Evolutionary conservation across 2,329 filamentous ascomycete genomes (phyloP).

Genomic region (Clonostachys rosea): DNA sequence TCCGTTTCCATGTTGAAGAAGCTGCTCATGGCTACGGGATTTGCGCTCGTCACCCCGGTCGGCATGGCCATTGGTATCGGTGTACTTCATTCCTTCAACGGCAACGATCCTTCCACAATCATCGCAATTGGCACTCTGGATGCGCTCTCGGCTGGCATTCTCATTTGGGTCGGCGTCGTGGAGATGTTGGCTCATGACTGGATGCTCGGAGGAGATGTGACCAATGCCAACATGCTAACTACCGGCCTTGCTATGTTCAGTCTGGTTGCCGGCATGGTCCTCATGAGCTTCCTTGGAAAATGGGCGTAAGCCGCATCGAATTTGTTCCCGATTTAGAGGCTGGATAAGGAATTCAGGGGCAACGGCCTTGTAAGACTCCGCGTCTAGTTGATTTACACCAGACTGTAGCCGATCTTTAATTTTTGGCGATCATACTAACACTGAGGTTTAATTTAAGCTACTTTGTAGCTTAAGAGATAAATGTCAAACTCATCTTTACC

Average conservation of each 20-base stretch:
- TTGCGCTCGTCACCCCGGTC: constrained; percentile 68
- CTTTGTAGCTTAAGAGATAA: too few relatives aligned
- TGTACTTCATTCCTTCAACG: constrained; percentile 66
- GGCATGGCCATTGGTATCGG: constrained; percentile 80
- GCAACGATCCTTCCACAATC: constrained; percentile 63
- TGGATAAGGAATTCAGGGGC: too few relatives aligned
- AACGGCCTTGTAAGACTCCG: too few relatives aligned
- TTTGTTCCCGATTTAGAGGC: too few relatives aligned
- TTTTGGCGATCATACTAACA: too few relatives aligned
- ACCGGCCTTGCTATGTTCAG: constrained; percentile 45
- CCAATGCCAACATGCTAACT: constrained; percentile 35
- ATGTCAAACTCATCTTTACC: too few relatives aligned
- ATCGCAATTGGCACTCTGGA: constrained; percentile 71
- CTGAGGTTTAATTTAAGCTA: too few relatives aligned
- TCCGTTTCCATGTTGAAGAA: constrained; percentile 41
- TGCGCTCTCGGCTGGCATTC: constrained; percentile 68
- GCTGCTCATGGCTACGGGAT: constrained; percentile 55
- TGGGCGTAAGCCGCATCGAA: constrained; percentile 52
- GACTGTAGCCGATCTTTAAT: too few relatives aligned
- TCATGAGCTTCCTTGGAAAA: constrained; percentile 72
- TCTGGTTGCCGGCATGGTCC: constrained; percentile 55
- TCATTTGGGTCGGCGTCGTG: constrained; percentile 75
- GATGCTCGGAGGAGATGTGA: constrained; percentile 42
- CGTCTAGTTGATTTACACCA: too few relatives aligned
- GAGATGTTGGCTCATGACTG: constrained; percentile 79